Evolutionary conservation across 495 filamentous ascomycete genomes (phyloP).

Genomic region (Lophium mytilinum): DNA sequence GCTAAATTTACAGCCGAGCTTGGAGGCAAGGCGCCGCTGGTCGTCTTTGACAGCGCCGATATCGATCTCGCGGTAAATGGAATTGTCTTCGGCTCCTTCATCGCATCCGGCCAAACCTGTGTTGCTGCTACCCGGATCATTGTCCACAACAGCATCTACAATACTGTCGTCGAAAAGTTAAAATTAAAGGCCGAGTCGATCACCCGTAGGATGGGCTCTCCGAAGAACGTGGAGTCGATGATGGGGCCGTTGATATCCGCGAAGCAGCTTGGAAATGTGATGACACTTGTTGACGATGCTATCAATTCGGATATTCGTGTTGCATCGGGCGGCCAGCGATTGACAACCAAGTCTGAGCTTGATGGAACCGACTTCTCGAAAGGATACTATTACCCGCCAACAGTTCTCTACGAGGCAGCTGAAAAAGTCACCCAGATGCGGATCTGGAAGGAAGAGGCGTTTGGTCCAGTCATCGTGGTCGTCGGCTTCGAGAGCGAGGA

Average conservation of each 20-base stretch:
- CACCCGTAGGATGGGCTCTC: conserved; percentile 40
- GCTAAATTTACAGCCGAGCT: conserved; percentile 67
- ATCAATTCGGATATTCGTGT: conserved; percentile 20
- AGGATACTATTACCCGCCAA: conserved; percentile 45
- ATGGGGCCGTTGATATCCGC: conserved; percentile 29
- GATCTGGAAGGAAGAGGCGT: conserved; percentile 47
- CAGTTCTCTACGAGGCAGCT: conserved; percentile 35
- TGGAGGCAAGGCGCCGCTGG: conserved; percentile 66
- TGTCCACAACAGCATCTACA: conserved; percentile 45
- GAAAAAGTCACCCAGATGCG: conserved; percentile 42
- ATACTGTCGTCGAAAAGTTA: conserved; percentile 33
- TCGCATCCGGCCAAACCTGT: conserved; percentile 63
- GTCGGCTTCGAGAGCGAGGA: conserved; percentile 44
- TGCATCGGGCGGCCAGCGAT: conserved; percentile 34
- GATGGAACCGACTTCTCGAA: conserved; percentile 25
- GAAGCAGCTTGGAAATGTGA: conserved; percentile 22
- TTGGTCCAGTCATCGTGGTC: conserved; percentile 47
- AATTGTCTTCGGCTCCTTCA: conserved; percentile 54
- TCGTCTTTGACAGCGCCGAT: conserved; percentile 68
- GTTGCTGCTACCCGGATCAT: conserved; percentile 66
- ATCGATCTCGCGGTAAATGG: conserved; percentile 53
- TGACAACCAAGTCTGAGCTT: conserved; percentile 25
- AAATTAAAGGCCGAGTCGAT: conserved; percentile 31
- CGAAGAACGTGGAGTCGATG: conserved; percentile 31
- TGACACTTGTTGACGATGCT: conserved; percentile 22